Evolutionary conservation across 2,329 filamentous ascomycete genomes (phyloP).

Genomic region (Helotiales sp.): DNA sequence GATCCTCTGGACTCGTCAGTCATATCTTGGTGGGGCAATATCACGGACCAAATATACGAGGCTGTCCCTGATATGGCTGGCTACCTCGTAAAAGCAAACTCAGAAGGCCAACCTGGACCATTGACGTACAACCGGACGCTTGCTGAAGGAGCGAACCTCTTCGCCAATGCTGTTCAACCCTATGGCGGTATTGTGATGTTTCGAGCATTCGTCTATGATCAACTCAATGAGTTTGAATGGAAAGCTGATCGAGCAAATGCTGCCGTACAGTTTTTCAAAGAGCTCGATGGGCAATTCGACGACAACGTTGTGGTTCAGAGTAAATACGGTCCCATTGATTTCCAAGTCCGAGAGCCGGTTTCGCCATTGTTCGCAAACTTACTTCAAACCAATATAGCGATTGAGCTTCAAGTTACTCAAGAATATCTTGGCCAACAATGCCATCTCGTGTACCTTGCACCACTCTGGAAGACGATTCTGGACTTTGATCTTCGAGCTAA

Average conservation of each 20-base stretch:
- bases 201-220: slow-evolving; percentile 70
- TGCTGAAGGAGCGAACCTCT: slow-evolving; percentile 67
- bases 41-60: slow-evolving; percentile 59
- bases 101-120: slow-evolving; percentile 70
- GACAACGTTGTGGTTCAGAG: slow-evolving; percentile 72
- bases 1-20: slow-evolving; percentile 64
- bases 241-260: slow-evolving; percentile 69
- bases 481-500: slow-evolving; percentile 68
- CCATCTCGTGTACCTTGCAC: slow-evolving; percentile 67
- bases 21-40: slow-evolving; percentile 61
- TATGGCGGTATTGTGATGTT: slow-evolving; percentile 67
- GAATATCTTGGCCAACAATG: slow-evolving; percentile 72
- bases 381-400: slow-evolving; percentile 46
- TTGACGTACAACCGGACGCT: slow-evolving; percentile 69
- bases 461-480: slow-evolving; percentile 67
- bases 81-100: slow-evolving; percentile 71
- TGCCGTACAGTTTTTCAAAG: slow-evolving; percentile 65
- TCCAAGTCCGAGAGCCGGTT: slow-evolving; percentile 67
- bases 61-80: slow-evolving; percentile 67
- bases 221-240: slow-evolving; percentile 60
- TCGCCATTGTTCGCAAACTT: slow-evolving; percentile 63
- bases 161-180: slow-evolving; percentile 57
- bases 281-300: slow-evolving; percentile 64
- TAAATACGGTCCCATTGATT: slow-evolving; percentile 74
- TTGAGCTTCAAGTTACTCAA: slow-evolving; percentile 67